phyloP scores from a whole-genome alignment of 352 stramenopile species.

The Pythium chondricola region DNA sequence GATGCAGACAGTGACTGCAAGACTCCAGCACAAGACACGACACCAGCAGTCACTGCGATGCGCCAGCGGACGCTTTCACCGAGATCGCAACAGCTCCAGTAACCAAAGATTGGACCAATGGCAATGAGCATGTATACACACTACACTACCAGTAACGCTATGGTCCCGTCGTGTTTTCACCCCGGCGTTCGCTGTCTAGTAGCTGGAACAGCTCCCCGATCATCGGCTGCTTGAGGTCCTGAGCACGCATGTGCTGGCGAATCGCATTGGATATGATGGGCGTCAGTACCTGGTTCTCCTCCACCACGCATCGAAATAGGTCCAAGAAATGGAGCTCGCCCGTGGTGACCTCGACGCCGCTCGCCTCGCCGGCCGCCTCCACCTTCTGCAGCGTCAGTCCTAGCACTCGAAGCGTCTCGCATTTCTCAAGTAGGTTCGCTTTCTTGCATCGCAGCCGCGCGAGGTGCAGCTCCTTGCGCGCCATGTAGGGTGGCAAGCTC shows the following conservation, averaged over 20 bases:
- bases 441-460: conserved; percentile 54
- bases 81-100: too few relatives aligned
- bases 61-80: conserved; percentile 21
- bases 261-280: conserved; percentile 51
- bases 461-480: conserved; percentile 49
- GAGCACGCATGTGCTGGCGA: conserved; percentile 25
- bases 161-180: too few relatives aligned
- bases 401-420: conserved; percentile 47
- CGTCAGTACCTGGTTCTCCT: conserved; percentile 59
- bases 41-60: conserved; percentile 7
- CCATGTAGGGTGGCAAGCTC: conserved; percentile 43
- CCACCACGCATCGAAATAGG: conserved; percentile 58
- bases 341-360: conserved; percentile 35
- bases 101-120: too few relatives aligned
- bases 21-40: conserved; percentile 2
- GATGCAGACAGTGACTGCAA: conserved; percentile 5
- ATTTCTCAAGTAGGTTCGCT: conserved; percentile 48
- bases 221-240: conserved; percentile 36
- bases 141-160: too few relatives aligned
- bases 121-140: too few relatives aligned
- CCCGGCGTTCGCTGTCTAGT: not conserved
- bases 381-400: conserved; percentile 41
- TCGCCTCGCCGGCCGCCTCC: conserved; percentile 34
- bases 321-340: conserved; percentile 64
- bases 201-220: conserved; percentile 18